Evolutionary conservation across 2,329 filamentous ascomycete genomes (phyloP).

Genomic region (Trichoderma simmonsii): DNA sequence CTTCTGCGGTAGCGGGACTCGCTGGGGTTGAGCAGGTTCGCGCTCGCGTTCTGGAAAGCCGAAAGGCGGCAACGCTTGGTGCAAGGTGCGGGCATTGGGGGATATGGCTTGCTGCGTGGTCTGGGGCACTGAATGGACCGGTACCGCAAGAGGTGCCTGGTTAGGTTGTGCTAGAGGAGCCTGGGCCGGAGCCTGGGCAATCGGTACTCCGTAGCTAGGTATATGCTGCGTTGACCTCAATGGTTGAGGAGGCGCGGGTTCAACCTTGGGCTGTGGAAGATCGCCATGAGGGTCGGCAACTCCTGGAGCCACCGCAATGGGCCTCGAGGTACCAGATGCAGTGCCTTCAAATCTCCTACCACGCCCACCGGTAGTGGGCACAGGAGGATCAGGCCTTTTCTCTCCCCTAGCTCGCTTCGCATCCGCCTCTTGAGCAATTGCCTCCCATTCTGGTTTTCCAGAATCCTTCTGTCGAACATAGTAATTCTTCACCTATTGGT

Average conservation of each 20-base stretch:
- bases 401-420: conserved; percentile 54
- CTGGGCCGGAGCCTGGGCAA: conserved; percentile 42
- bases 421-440: conserved; percentile 59
- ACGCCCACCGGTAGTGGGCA: conserved; percentile 48
- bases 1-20: conserved; percentile 42
- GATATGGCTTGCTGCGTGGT: conserved; percentile 46
- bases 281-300: conserved; percentile 44
- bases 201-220: conserved; percentile 45
- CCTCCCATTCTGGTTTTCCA: conserved; percentile 57
- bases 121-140: conserved; percentile 38
- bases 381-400: conserved; percentile 57
- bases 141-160: conserved; percentile 31
- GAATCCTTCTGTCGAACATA: conserved; percentile 62
- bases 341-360: conserved; percentile 50
- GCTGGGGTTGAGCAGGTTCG: conserved; percentile 32
- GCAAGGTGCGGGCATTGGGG: conserved; percentile 41
- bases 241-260: conserved; percentile 34
- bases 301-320: conserved; percentile 48
- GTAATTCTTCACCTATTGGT: conserved; percentile 63
- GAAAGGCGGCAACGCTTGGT: conserved; percentile 43
- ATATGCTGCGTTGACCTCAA: conserved; percentile 40
- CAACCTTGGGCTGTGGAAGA: conserved; percentile 43
- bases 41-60: conserved; percentile 45
- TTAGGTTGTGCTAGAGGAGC: conserved; percentile 27
- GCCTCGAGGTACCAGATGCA: conserved; percentile 32